Conservation (phyloP, 2,329 filamentous ascomycete species). For the Arthrocladium fulminans region DNA sequence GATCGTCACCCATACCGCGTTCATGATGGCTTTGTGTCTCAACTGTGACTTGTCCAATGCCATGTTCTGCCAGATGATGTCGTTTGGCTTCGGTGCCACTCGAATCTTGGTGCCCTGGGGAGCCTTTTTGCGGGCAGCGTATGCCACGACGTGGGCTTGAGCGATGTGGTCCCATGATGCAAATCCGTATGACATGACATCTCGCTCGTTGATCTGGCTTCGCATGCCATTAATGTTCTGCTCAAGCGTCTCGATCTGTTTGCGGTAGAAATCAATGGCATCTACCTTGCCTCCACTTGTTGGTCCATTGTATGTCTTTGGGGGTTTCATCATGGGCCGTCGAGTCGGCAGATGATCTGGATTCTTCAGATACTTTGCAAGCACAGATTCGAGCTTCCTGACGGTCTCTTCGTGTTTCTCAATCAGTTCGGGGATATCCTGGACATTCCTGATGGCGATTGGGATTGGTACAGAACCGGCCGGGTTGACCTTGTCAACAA, state of each 20-base stretch:
- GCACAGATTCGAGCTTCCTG: constrained; percentile 67
- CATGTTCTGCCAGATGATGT: constrained; percentile 95
- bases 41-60: constrained; percentile 59
- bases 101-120: constrained; percentile 67
- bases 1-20: constrained; percentile 72
- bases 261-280: constrained; percentile 85
- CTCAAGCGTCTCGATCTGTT: constrained; percentile 75
- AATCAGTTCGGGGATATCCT: constrained; percentile 76
- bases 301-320: constrained; percentile 64
- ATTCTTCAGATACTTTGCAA: constrained; percentile 86
- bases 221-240: constrained; percentile 75
- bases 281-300: constrained; percentile 70
- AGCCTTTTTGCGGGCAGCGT: constrained; percentile 68
- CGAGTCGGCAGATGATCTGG: constrained; percentile 68
- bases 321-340: constrained; percentile 66
- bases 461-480: constrained; percentile 70
- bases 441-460: constrained; percentile 83
- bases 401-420: constrained; percentile 74
- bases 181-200: constrained; percentile 86
- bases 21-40: constrained; percentile 64
- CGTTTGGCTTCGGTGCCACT: constrained; percentile 76
- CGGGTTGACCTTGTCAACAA: constrained; percentile 72
- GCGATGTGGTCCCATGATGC: constrained; percentile 84
- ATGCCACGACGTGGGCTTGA: constrained; percentile 82
- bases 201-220: constrained; percentile 71